Evolutionary conservation across 1,139 yeast genomes (phyloP).

Genomic region (Pichia sp.): DNA sequence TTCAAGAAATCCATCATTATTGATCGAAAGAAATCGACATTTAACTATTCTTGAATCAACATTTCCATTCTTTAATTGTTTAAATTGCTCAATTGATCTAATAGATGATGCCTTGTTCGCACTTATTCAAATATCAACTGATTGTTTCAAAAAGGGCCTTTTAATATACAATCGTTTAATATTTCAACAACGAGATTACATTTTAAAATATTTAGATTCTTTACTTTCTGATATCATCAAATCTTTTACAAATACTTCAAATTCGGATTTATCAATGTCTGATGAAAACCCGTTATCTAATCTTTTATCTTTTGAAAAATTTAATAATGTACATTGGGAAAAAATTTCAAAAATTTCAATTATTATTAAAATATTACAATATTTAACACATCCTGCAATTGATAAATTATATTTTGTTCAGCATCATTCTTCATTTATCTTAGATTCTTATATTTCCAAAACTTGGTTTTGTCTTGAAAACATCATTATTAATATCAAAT

Average conservation of each 20-base stretch:
- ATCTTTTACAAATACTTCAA: slow-evolving; percentile 15
- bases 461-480: slow-evolving; percentile 30
- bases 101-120: slow-evolving; percentile 10
- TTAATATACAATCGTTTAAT: slow-evolving; percentile 9
- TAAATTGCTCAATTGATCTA: slow-evolving; percentile 16
- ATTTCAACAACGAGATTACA: slow-evolving; percentile 13
- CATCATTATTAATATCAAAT: slow-evolving; percentile 23
- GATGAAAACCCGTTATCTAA: neutral
- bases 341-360: slow-evolving; percentile 26
- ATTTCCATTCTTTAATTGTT: slow-evolving; percentile 24
- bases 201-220: slow-evolving; percentile 20
- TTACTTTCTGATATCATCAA: slow-evolving; percentile 13
- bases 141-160: slow-evolving; percentile 7
- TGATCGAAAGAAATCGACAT: slow-evolving; percentile 24
- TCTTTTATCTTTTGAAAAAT: slow-evolving; percentile 4
- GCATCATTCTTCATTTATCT: slow-evolving; percentile 16
- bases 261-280: neutral
- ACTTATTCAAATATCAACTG: slow-evolving; percentile 3
- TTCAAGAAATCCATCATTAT: slow-evolving; percentile 22
- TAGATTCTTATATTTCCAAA: slow-evolving; percentile 26
- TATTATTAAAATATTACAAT: slow-evolving; percentile 23
- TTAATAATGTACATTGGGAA: slow-evolving; percentile 11
- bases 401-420: slow-evolving; percentile 18
- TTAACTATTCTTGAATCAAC: slow-evolving; percentile 18
- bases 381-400: slow-evolving; percentile 23